These are phyloP conservation scores for Aspergillus carbonarius DNA, from an alignment of 2,329 filamentous ascomycete species.

Conservation along the genomic window DNA sequence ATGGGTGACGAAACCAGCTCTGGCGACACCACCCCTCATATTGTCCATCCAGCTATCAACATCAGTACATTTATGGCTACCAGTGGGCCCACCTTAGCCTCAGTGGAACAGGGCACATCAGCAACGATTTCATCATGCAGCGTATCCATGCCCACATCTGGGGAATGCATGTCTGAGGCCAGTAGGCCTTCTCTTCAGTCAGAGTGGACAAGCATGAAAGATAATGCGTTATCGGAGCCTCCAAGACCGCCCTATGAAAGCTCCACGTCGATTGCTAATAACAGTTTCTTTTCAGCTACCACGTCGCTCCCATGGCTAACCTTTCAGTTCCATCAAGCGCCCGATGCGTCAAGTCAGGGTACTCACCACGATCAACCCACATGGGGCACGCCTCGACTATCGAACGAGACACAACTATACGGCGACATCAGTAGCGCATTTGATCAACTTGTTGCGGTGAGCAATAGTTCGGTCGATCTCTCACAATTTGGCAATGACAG, in stretches of 20 bases:
- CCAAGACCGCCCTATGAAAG: slow-evolving; percentile 1
- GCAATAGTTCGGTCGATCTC: slow-evolving; percentile 5
- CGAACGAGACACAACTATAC: not conserved
- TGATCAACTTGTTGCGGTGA: not conserved
- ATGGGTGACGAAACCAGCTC: not conserved
- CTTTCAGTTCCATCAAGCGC: not conserved
- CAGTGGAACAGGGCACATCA: not conserved
- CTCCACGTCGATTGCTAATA: slow-evolving; percentile 3
- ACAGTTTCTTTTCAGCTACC: not conserved
- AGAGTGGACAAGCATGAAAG: slow-evolving; percentile 6
- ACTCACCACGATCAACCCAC: not conserved
- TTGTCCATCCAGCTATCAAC: slow-evolving; percentile 16
- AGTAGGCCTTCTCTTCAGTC: not conserved
- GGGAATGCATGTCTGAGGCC: slow-evolving; percentile 1
- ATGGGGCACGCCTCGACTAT: slow-evolving; percentile 4
- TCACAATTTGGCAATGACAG: not conserved
- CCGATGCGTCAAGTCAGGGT: slow-evolving; percentile 5
- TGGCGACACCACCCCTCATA: not conserved
- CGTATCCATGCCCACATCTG: not conserved
- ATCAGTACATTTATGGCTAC: slow-evolving; percentile 3
- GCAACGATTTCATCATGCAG: slow-evolving; percentile 5
- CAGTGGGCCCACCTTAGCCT: slow-evolving; percentile 8
- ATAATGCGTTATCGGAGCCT: slow-evolving; percentile 1
- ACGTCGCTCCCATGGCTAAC: slow-evolving; percentile 11
- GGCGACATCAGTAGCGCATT: not conserved